Evolutionary conservation across 495 filamentous ascomycete genomes (phyloP).

Genomic region (Penicillium fimorum): DNA sequence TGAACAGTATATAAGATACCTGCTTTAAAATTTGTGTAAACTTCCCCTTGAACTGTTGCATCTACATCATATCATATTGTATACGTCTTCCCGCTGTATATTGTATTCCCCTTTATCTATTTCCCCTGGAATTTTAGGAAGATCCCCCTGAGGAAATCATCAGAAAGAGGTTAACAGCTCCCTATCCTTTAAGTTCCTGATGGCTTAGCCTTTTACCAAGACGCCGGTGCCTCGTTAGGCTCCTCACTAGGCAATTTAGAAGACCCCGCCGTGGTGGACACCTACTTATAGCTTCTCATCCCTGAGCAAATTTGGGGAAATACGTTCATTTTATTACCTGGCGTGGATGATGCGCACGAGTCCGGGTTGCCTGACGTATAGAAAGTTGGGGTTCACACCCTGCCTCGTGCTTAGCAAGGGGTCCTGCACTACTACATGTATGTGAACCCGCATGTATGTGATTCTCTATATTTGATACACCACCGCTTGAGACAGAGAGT

Average conservation of each 20-base stretch:
- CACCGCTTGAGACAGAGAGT: background rate
- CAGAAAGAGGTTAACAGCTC: background rate
- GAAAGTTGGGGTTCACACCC: conserved; percentile 15
- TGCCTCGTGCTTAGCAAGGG: conserved; percentile 26
- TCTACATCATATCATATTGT: too few relatives aligned
- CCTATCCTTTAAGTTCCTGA: conserved; percentile 1
- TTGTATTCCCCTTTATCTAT: background rate
- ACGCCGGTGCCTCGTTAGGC: conserved; percentile 8
- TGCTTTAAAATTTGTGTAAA: too few relatives aligned
- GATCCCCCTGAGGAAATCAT: background rate
- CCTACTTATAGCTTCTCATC: background rate
- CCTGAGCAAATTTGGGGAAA: background rate
- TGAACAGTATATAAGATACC: too few relatives aligned
- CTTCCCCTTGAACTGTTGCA: too few relatives aligned
- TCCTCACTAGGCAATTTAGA: conserved; percentile 9
- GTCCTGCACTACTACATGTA: background rate
- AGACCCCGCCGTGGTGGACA: conserved; percentile 16
- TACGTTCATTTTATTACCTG: background rate
- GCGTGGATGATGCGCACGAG: conserved; percentile 19
- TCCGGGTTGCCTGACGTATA: conserved; percentile 13
- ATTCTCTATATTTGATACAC: conserved; percentile 11
- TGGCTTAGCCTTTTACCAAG: conserved; percentile 1
- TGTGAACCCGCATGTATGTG: background rate
- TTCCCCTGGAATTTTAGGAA: background rate
- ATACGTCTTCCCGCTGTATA: background rate